phyloP scores from a whole-genome alignment of 192 early-diverging fungal genomes.

The Physocladia obscura region DNA sequence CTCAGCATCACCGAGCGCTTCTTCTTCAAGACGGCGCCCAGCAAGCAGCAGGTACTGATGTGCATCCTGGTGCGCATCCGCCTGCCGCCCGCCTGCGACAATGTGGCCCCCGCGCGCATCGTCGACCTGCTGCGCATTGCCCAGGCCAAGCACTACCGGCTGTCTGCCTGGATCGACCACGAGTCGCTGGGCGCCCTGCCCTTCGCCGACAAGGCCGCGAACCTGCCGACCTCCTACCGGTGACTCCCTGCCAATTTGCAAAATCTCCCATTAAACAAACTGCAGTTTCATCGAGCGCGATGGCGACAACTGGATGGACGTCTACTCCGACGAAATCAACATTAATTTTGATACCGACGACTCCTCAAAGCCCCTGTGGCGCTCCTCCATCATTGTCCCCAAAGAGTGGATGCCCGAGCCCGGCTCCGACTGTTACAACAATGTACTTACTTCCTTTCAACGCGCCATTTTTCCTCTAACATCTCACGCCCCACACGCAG shows the following conservation, averaged over 20 bases:
- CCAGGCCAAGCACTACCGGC: constrained; percentile 43
- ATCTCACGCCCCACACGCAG: neutral
- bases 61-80: constrained; percentile 30
- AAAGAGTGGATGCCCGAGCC: constrained; percentile 32
- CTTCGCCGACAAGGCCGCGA: constrained; percentile 38
- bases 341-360: constrained; percentile 45
- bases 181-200: constrained; percentile 30
- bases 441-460: neutral
- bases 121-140: constrained; percentile 41
- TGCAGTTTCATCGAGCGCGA: constrained; percentile 17
- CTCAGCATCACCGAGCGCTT: constrained; percentile 48
- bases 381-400: constrained; percentile 34
- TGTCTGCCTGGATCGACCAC: constrained; percentile 38
- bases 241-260: neutral
- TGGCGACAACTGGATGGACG: constrained; percentile 28
- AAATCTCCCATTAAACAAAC: neutral
- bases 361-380: constrained; percentile 37
- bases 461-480: too few species aligned
- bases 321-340: constrained; percentile 40
- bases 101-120: constrained; percentile 21
- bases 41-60: constrained; percentile 45
- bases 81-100: constrained; percentile 21
- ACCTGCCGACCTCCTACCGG: constrained; percentile 33
- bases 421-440: neutral
- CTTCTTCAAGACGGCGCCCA: constrained; percentile 42